Conservation (phyloP, 805 yeast genomes). For the Yamadazyma paraphyllophila region DNA sequence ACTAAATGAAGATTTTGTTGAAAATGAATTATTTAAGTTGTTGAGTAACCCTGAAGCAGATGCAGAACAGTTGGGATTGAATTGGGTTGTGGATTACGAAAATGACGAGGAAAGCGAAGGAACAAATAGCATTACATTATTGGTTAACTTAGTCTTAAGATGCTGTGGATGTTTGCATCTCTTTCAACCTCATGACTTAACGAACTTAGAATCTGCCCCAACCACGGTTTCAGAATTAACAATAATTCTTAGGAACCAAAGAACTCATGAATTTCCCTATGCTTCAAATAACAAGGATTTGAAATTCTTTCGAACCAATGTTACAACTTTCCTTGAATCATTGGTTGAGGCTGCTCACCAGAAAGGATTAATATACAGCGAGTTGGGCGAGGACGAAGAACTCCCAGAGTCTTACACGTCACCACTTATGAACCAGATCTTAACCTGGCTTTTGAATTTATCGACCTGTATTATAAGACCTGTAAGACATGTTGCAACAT, state of each 20-base stretch:
- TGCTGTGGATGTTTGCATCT: slow-evolving; percentile 69
- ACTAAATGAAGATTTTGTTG: slow-evolving; percentile 23
- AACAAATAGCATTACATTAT: slow-evolving; percentile 50
- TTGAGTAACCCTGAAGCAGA: slow-evolving; percentile 31
- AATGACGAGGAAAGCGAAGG: slow-evolving; percentile 32
- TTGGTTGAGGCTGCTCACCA: slow-evolving; percentile 57
- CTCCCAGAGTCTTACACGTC: slow-evolving; percentile 25
- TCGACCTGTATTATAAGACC: slow-evolving; percentile 70
- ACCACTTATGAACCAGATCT: slow-evolving; percentile 50
- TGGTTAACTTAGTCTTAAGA: slow-evolving; percentile 68
- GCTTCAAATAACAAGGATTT: slow-evolving; percentile 47
- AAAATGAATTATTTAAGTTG: slow-evolving; percentile 29
- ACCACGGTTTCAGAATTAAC: slow-evolving; percentile 76
- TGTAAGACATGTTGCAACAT: slow-evolving; percentile 65
- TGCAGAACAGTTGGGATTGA: slow-evolving; percentile 34
- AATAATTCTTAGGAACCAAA: slow-evolving; percentile 56
- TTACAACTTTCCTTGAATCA: slow-evolving; percentile 53
- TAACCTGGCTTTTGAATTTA: slow-evolving; percentile 75
- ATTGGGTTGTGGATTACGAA: slow-evolving; percentile 34
- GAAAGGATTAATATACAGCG: slow-evolving; percentile 53
- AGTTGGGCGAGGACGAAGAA: not conserved
- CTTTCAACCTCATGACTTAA: slow-evolving; percentile 73
- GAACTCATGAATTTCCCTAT: slow-evolving; percentile 68
- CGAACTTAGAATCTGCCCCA: slow-evolving; percentile 63
- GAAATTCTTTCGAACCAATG: slow-evolving; percentile 52